Base-by-base conservation (phyloP, 2,329 filamentous ascomycete genomes). In the Drechslerella dactyloides region DNA sequence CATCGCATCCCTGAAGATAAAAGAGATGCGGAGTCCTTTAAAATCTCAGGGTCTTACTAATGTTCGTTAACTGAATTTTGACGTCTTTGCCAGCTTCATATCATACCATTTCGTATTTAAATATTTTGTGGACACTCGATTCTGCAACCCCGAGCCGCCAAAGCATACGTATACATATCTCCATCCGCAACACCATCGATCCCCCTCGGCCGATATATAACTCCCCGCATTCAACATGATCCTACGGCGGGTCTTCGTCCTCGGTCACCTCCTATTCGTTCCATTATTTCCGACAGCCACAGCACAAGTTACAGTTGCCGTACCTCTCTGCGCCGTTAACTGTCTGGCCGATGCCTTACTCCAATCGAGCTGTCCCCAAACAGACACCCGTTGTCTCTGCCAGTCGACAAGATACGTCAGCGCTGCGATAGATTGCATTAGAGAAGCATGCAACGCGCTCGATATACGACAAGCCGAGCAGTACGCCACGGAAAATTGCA, bases 271-370 rank as follows among this genome's bases (percentile, higher is more conserved):
- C 46, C 46, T 51, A 51, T 23, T 13, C 19, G 4, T 19, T 23
- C 5, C 13, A 33, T 27, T 7, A 2, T 21, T 53, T 3, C 65
- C 59, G 8, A 60, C 24, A 24, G 59, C 52, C 27, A 42, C 61
- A 21, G 69, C 68, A 35, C 48, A 74, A 35, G 27, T 78, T 13
- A 3, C 15, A 2, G 44, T 21, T 11, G 82, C 78, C 74, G 80
- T 80, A 1, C 80, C 80, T 33, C 81, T 81, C 74, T 79, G 82
- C 75, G 79, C 80, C 19, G 76, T 81, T 3, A 80, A 82, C 15
- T 68, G 63, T 61, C 78, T 78, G 46, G 80, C 81, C 56, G 83
- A 82, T 3, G 83, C 83, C 5, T 76, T 85, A 13, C 82, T 84
- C 69, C 80, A 81, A 73, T 78, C 84, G 23, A 82, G 78, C 73